Conservation (phyloP, 352 stramenopile species). For the Blastocystis sp. region DNA sequence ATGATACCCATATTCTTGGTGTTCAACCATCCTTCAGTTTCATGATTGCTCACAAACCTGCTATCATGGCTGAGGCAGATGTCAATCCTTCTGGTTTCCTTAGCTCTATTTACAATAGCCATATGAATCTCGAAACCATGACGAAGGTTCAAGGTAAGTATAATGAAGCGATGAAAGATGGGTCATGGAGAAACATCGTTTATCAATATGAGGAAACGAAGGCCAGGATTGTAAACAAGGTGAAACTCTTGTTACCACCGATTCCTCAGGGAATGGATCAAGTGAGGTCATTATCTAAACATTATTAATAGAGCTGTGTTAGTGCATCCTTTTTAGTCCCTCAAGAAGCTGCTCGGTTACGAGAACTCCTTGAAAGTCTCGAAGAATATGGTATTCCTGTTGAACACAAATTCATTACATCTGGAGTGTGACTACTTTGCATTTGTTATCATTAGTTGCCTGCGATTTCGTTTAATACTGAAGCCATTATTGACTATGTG, state of each 20-base stretch:
- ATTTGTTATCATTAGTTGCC: not conserved
- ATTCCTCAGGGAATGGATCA: conserved; percentile 30
- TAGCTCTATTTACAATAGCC: conserved; percentile 34
- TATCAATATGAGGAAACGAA: conserved; percentile 52
- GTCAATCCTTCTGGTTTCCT: not conserved
- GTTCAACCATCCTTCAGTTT: conserved; percentile 22
- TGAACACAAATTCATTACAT: conserved; percentile 6
- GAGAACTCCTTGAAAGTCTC: conserved; percentile 17
- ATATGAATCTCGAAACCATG: not conserved
- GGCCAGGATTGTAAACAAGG: conserved; percentile 46
- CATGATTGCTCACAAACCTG: conserved; percentile 26
- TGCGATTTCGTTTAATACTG: conserved; percentile 31
- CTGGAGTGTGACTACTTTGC: not conserved
- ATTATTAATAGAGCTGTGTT: not conserved
- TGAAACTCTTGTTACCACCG: conserved; percentile 7
- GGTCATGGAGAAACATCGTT: not conserved
- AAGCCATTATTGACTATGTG: conserved; percentile 9
- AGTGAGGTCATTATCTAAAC: not conserved
- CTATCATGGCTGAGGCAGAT: conserved; percentile 38
- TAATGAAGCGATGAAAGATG: not conserved
- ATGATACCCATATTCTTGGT: conserved; percentile 13
- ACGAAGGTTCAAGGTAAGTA: not conserved
- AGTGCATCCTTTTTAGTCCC: conserved; percentile 26
- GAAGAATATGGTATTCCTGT: not conserved
- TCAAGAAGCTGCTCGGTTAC: not conserved